Evolutionary conservation across 2,329 filamentous ascomycete species (phyloP), one percentile per base, ranked within the genome.

Genomic region (Pseudogymnoascus sp.): DNA sequence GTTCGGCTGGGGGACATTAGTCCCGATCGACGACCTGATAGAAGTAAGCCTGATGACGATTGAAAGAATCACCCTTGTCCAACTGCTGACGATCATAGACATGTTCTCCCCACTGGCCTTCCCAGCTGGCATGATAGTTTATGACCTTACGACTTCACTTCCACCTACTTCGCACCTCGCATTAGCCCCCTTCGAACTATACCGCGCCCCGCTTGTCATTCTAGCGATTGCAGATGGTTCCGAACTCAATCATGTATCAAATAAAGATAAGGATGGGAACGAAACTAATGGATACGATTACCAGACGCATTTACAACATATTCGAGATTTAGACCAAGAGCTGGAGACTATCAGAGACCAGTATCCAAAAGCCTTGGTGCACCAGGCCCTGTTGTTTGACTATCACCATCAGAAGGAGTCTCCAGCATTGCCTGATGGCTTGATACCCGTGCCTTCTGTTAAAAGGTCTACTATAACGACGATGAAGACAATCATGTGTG

Each of bases 101-200:
- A 93, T 95, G 87, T 97, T 97, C 77, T 96, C 91, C 64, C 93
- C 93, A 42, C 79, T 95, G 71, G 90, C 89, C 12, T 96, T 95
- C 75, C 92, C 91, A 10, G 84, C 87, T 69, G 93, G 93, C 66
- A 86, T 87, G 71, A 88, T 97, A 66, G 83, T 97, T 70, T 97
- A 95, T 81, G 89, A 96, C 74, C 83, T 97, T 66, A 87, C 89
- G 64, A 91, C 90, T 66, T 88, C 91, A 71, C 80, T 89, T 63
- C 89, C 91, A 23, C 86, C 90, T n/a, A 82, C 86, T 34, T 91
- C 90, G 34, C 91, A 96, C 73, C 80, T 91, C 47, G 83, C 90
- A 18, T 78, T 96, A 42, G 89, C 89, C 39, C 93, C 95, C 0
- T 97, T 97, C 78, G 95, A 99, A 74, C 80, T 93, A 47, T 96